phyloP scores from a whole-genome alignment of 164 flowering plant species.

The Platanus orientalis region DNA sequence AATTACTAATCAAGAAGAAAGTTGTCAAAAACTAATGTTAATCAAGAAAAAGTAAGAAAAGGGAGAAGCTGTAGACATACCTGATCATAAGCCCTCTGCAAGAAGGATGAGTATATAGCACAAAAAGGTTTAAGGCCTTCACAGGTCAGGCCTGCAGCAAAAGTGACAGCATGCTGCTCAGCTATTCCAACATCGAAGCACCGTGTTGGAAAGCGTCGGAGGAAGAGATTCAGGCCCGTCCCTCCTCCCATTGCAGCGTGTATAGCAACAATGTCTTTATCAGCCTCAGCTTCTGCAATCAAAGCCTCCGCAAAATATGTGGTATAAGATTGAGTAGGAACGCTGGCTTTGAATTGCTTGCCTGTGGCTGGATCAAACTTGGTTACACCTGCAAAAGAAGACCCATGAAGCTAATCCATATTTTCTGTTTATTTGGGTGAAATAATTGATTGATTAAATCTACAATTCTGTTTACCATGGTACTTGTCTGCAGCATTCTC shows the following conservation, averaged over 20 bases:
- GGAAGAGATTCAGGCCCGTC: conserved; percentile 85
- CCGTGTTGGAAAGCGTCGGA: conserved; percentile 64
- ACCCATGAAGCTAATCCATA: background rate
- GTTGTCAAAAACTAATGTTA: background rate
- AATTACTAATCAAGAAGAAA: background rate
- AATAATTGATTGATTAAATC: no score
- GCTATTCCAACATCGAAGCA: conserved; percentile 99
- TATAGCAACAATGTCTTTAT: conserved; percentile 78
- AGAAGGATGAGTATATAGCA: conserved; percentile 93
- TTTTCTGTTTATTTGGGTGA: background rate
- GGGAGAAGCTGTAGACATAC: conserved; percentile 26
- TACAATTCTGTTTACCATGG: conserved; percentile 54
- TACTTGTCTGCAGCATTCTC: conserved; percentile 94
- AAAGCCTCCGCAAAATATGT: conserved; percentile 92
- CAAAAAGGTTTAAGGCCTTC: conserved; percentile 95
- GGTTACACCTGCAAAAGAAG: conserved; percentile 58
- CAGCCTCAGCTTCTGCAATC: conserved; percentile 92
- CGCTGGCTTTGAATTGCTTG: conserved; percentile 70
- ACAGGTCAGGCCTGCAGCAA: conserved; percentile 96
- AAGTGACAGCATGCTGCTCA: conserved; percentile 97
- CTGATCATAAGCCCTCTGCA: conserved; percentile 97
- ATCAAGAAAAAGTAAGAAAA: background rate
- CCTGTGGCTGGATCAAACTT: conserved; percentile 97
- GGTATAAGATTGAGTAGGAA: conserved; percentile 78
- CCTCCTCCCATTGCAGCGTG: conserved; percentile 99